Evolutionary conservation across 1,284 basidiomycete species (phyloP).

Genomic region (Neolentinus lepideus): DNA sequence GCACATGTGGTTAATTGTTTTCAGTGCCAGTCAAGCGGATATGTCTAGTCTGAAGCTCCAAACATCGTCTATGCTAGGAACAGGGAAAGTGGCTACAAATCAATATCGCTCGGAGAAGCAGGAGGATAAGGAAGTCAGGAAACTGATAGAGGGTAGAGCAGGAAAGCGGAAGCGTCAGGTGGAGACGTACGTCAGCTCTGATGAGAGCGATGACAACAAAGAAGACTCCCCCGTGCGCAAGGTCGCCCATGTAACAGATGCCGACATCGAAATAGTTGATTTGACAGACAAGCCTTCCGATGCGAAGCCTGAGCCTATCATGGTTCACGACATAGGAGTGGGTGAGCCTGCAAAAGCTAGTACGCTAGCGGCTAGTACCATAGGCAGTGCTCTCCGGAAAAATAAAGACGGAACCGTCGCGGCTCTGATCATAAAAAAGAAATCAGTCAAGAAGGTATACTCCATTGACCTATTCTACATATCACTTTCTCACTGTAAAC

Average conservation of each 20-base stretch:
- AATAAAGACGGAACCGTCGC: slow-evolving; percentile 50
- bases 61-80: slow-evolving; percentile 75
- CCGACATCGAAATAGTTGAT: slow-evolving; percentile 3
- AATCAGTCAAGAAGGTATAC: slow-evolving; percentile 25
- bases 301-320: slow-evolving; percentile 17
- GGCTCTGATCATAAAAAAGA: slow-evolving; percentile 37
- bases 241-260: neutral
- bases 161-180: slow-evolving; percentile 40
- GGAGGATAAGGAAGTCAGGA: slow-evolving; percentile 56
- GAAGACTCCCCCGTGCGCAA: neutral
- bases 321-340: slow-evolving; percentile 7
- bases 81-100: slow-evolving; percentile 54
- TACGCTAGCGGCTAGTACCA: slow-evolving; percentile 9
- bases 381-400: slow-evolving; percentile 55
- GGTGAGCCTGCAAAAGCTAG: neutral
- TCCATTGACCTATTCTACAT: slow-evolving; percentile 22
- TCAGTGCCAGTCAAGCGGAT: slow-evolving; percentile 68
- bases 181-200: slow-evolving; percentile 23
- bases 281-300: neutral
- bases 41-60: slow-evolving; percentile 54
- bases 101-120: slow-evolving; percentile 47
- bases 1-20: slow-evolving; percentile 17
- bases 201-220: slow-evolving; percentile 30
- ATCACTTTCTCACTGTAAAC: neutral
- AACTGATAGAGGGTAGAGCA: slow-evolving; percentile 37